Evolutionary conservation across 1,284 basidiomycete species (phyloP).

Genomic region (Xerocomus subilludens): DNA sequence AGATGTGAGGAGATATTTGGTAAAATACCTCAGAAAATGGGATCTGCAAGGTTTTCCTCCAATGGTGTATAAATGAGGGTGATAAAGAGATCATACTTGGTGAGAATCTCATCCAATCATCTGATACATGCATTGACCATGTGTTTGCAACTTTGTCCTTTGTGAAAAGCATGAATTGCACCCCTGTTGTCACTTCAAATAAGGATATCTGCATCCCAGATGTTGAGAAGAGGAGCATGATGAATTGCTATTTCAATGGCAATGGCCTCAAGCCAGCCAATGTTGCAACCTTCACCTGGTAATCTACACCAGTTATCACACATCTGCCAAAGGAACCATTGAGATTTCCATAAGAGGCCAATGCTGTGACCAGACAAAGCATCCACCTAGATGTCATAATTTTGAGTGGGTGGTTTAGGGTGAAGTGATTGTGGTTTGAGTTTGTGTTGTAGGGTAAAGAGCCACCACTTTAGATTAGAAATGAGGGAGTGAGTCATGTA

Average conservation of each 20-base stretch:
- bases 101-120: background rate
- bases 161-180: background rate
- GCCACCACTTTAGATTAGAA: background rate
- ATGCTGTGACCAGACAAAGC: background rate
- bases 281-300: background rate
- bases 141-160: background rate
- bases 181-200: background rate
- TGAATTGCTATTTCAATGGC: background rate
- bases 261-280: background rate
- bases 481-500: background rate
- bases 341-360: background rate
- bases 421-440: background rate
- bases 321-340: background rate
- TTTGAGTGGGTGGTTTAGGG: background rate
- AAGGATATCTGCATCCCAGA: background rate
- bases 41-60: background rate
- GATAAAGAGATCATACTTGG: background rate
- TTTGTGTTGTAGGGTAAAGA: background rate
- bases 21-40: background rate
- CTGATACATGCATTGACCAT: background rate
- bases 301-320: background rate
- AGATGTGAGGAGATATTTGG: background rate
- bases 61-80: background rate
- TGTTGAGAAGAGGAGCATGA: background rate
- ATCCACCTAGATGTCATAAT: slow-evolving; percentile 5